Percentiles rank a stretch among this genome's conserved stretches.
phyloP scores from a whole-genome alignment of 257 asterid genomes.

The Solanum piurae region DNA sequence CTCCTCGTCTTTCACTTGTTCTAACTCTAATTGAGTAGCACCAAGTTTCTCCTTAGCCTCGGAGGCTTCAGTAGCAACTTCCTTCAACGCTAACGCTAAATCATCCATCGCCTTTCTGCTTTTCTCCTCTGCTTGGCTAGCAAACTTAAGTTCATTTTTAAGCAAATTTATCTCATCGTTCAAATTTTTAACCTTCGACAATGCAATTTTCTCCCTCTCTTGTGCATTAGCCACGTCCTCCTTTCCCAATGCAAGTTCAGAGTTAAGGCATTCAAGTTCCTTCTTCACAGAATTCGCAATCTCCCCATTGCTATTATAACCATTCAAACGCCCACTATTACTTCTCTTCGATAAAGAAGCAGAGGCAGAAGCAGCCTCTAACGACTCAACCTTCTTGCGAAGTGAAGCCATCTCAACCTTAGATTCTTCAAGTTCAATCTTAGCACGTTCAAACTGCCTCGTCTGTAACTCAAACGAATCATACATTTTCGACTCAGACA shows the following conservation, averaged over 20 bases:
- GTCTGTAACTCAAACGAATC: neutral
- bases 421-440: slow-evolving; percentile 3
- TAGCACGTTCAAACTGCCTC: slow-evolving; percentile 9
- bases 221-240: neutral
- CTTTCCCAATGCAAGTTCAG: neutral
- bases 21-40: slow-evolving; percentile 21
- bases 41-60: slow-evolving; percentile 44
- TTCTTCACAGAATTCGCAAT: neutral
- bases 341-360: neutral
- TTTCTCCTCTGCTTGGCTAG: slow-evolving; percentile 62
- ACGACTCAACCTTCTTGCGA: slow-evolving; percentile 18
- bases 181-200: neutral
- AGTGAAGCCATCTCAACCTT: slow-evolving; percentile 35
- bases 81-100: slow-evolving; percentile 59
- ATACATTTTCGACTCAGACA: neutral
- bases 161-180: slow-evolving; percentile 3
- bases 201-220: slow-evolving; percentile 4
- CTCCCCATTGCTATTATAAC: neutral
- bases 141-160: slow-evolving; percentile 35
- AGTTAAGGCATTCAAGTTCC: slow-evolving; percentile 9
- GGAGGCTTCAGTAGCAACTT: slow-evolving; percentile 66
- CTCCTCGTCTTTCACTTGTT: slow-evolving; percentile 29
- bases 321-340: neutral
- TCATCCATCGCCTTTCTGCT: slow-evolving; percentile 85
- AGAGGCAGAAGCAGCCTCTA: slow-evolving; percentile 13